A percentile compares a stretch with the other conserved stretches of the same genome.
Conservation (phyloP, 2,329 filamentous ascomycete species). For the Colletotrichum higginsianum region DNA sequence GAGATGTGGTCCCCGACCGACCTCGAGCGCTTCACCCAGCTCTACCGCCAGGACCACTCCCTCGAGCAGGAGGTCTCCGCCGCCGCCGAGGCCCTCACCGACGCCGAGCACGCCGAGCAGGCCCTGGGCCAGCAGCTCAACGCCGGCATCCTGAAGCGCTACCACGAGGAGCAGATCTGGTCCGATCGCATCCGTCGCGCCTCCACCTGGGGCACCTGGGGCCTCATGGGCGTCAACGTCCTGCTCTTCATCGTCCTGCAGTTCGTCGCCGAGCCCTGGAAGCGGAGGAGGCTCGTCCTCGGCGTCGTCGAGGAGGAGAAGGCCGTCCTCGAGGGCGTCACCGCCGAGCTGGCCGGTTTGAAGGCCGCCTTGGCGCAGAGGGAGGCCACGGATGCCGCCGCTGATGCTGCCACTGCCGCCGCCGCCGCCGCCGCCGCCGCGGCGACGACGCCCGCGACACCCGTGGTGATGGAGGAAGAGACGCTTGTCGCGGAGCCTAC, state of each 20-base stretch:
- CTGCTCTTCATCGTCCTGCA: conserved; percentile 88
- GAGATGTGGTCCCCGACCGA: conserved; percentile 90
- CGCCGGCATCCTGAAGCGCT: conserved; percentile 87
- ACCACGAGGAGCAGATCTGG: conserved; percentile 99
- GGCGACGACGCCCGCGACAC: conserved; percentile 49
- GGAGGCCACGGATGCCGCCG: conserved; percentile 53
- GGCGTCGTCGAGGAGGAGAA: conserved; percentile 87
- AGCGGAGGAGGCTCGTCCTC: conserved; percentile 82
- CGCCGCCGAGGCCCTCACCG: conserved; percentile 79
- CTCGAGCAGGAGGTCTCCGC: conserved; percentile 87
- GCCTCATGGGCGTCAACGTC: conserved; percentile 97
- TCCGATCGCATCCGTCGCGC: conserved; percentile 96
- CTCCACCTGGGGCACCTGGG: conserved; percentile 98
- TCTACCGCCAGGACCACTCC: conserved; percentile 93
- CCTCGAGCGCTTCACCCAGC: conserved; percentile 92
- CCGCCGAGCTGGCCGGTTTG: conserved; percentile 57
- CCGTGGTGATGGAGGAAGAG: conserved; percentile 42
- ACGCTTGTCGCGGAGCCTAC: conserved; percentile 20
- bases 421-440: conserved; percentile 46
- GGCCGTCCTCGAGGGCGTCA: conserved; percentile 65
- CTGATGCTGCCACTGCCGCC: conserved; percentile 52
- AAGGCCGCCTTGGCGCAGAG: conserved; percentile 47
- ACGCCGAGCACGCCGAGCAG: conserved; percentile 85
- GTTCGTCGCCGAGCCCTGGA: conserved; percentile 94
- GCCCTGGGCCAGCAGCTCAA: conserved; percentile 82